Conservation (phyloP, 2,329 filamentous ascomycete species). For the Teratosphaeria viscida region DNA sequence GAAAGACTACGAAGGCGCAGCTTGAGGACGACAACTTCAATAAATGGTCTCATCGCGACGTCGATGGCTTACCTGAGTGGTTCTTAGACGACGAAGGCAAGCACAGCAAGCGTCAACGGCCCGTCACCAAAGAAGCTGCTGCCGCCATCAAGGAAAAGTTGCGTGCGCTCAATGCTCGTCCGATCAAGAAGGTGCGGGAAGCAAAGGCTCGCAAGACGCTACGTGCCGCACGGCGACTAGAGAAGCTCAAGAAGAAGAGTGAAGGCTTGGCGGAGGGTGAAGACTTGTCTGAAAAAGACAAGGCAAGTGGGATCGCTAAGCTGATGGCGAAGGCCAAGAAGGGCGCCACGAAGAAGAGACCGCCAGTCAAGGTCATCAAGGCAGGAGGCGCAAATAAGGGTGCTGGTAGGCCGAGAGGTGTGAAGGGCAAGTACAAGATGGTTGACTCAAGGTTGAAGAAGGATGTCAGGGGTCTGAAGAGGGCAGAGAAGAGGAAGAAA, state of each 20-base stretch:
- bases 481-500: conserved; percentile 58
- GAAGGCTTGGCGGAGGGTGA: conserved; percentile 81
- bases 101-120: conserved; percentile 75
- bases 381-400: conserved; percentile 76
- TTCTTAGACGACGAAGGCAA: conserved; percentile 85
- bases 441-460: conserved; percentile 94
- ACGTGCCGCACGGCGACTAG: conserved; percentile 77
- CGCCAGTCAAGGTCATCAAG: conserved; percentile 77
- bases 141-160: conserved; percentile 89
- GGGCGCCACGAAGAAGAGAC: conserved; percentile 53
- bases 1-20: conserved; percentile 68
- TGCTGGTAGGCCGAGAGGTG: conserved; percentile 77
- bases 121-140: conserved; percentile 84
- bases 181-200: conserved; percentile 98
- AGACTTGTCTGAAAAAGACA: conserved; percentile 90
- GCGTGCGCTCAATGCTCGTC: conserved; percentile 83
- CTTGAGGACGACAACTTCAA: conserved; percentile 88
- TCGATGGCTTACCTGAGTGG: conserved; percentile 91
- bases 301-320: conserved; percentile 72
- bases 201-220: conserved; percentile 96
- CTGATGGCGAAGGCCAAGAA: conserved; percentile 64
- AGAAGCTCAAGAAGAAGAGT: conserved; percentile 97
- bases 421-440: conserved; percentile 96
- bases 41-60: conserved; percentile 80
- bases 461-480: conserved; percentile 81